Evolutionary conservation across 2,329 filamentous ascomycete genomes (phyloP), one percentile per base, ranked within the genome.

Genomic region (Fusarium papillatum): DNA sequence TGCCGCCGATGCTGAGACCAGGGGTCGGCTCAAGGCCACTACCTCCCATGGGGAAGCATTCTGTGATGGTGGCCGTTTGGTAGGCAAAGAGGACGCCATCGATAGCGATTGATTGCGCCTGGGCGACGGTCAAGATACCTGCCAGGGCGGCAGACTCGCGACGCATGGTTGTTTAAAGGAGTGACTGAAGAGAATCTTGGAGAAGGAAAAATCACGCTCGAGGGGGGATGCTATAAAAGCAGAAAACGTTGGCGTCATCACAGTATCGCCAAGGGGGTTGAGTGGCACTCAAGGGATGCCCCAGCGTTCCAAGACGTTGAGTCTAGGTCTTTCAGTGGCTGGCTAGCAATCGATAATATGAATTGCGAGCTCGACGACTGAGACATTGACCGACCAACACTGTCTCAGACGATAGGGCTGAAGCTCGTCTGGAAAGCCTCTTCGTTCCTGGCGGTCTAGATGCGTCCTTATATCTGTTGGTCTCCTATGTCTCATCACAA

Each of bases 21-120:
- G 41, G 48, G 24, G n/a, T 36, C 4, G 48, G 26, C 19, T 31
- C 17, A 31, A 55, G 48, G 14, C 67, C 48, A 2, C 36, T 36
- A 29, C 48, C 55, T 1, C 39, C 31, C 24, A 19, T 38, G 2
- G 70, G 66, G 34, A 75, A 68, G 43, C 73, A 76, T 67, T 75
- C 66, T 1, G 73, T 75, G 48, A 75, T 61, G 24, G 73, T 75
- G 13, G 66, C 73, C 13, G 66, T 76, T 11, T 67, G 62, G 38
- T 64, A 65, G n/a, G 65, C 69, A 1, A 71, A 50, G 8, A 66
- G 59, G 4, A 75, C 29, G 38, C n/a, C 68, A 34, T 70, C 66
- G 9, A 50, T 55, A n/a, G 10, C 3, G 48, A 55, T 55, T 19
- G 46, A 31, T 11, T 55, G 48, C 10, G 48, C 48, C 17, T 55